These are phyloP conservation scores for Debaryomyces fabryi DNA, from an alignment of 1,139 yeast genomes.

Conservation along the genomic window DNA sequence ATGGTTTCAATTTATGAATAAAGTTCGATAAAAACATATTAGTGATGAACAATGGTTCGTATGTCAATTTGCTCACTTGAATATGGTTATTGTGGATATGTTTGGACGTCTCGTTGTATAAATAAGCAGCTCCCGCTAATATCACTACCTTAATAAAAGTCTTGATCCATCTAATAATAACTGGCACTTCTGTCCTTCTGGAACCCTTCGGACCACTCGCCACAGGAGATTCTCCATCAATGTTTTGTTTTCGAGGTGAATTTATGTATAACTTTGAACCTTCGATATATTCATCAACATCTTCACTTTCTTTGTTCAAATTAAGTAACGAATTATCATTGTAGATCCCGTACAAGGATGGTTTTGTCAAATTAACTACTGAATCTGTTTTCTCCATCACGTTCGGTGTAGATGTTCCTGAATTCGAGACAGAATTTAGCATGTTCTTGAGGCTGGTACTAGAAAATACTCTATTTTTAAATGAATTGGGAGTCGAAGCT, in stretches of 20 bases:
- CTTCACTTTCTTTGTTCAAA: slow-evolving; percentile 35
- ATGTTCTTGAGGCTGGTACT: slow-evolving; percentile 10
- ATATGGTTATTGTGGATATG: slow-evolving; percentile 55
- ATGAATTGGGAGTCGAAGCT: background rate
- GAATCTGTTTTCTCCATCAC: slow-evolving; percentile 46
- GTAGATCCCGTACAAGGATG: slow-evolving; percentile 52
- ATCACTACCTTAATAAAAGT: slow-evolving; percentile 28
- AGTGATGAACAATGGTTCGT: slow-evolving; percentile 38
- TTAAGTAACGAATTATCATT: slow-evolving; percentile 41
- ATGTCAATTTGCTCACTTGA: slow-evolving; percentile 32
- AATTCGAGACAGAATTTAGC: slow-evolving; percentile 10
- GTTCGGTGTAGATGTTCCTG: slow-evolving; percentile 19
- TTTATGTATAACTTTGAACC: slow-evolving; percentile 3
- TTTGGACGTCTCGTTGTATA: slow-evolving; percentile 53
- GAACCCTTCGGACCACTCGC: background rate
- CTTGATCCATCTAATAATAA: background rate
- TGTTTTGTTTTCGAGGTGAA: background rate
- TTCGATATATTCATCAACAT: slow-evolving; percentile 9
- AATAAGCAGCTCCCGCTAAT: slow-evolving; percentile 48
- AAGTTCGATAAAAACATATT: slow-evolving; percentile 36
- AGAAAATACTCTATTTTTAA: slow-evolving; percentile 2
- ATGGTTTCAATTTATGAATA: slow-evolving; percentile 32
- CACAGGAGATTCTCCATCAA: slow-evolving; percentile 1
- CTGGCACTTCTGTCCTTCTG: background rate
- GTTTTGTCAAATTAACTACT: slow-evolving; percentile 49